A percentile compares a stretch with the other conserved stretches of the same genome.
Evolutionary conservation across 202 grass and related monocot genomes (phyloP).

Genomic region (Dendrocalamus latiflorus): DNA sequence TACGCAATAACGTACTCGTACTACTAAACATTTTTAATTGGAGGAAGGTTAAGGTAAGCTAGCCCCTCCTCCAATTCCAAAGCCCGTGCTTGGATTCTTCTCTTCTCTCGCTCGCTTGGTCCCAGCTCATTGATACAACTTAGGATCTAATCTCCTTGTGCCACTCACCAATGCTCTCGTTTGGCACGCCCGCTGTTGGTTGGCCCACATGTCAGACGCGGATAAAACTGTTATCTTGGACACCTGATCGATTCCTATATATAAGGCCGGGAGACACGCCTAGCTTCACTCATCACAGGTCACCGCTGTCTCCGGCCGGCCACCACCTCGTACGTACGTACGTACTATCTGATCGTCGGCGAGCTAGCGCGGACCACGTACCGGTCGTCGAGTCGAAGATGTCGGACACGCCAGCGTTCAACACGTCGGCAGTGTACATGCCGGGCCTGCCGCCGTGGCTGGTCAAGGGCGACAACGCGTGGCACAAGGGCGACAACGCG

Average conservation of each 20-base stretch:
- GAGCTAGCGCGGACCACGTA: neutral
- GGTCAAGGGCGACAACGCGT: conserved; percentile 95
- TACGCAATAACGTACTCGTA: too few relatives aligned
- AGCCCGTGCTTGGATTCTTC: conserved; percentile 42
- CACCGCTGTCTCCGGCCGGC: neutral
- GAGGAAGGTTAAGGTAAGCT: neutral
- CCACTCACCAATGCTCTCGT: conserved; percentile 24
- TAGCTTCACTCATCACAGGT: conserved; percentile 13
- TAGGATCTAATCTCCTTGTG: conserved; percentile 21
- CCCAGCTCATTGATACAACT: conserved; percentile 27
- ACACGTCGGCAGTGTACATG: conserved; percentile 35
- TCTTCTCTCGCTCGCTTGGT: neutral
- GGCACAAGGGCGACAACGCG: conserved; percentile 31
- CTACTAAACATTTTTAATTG: too few relatives aligned
- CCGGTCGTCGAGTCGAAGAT: conserved; percentile 17
- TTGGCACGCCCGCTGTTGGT: neutral
- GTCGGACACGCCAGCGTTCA: neutral
- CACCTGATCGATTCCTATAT: neutral
- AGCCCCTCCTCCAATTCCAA: conserved; percentile 26
- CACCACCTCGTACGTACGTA: neutral
- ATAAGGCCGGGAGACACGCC: neutral
- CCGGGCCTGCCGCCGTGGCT: conserved; percentile 36
- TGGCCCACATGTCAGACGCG: neutral
- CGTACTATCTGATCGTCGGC: neutral
- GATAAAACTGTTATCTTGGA: neutral